phyloP scores from a whole-genome alignment of 2,329 filamentous ascomycete genomes.

The Sordariomycetes sp. region DNA sequence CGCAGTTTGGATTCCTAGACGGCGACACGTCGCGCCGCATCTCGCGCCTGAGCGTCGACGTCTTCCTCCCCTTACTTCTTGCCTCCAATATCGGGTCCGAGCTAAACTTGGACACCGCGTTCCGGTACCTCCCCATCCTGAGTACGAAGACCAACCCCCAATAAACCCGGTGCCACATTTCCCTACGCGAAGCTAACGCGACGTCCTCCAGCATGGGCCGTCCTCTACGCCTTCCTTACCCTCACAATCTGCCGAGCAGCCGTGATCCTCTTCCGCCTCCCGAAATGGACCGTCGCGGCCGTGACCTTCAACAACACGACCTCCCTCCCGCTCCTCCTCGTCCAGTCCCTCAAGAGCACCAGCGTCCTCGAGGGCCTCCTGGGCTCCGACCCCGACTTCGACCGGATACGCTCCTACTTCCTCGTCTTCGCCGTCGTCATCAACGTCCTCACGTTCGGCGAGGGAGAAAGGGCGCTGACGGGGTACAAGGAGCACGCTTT shows the following conservation, averaged over 20 bases:
- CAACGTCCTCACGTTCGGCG: slow-evolving; percentile 49
- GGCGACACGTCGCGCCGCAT: slow-evolving; percentile 22
- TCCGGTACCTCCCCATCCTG: slow-evolving; percentile 21
- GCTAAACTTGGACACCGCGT: slow-evolving; percentile 19
- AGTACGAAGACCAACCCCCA: not conserved
- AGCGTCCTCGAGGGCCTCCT: slow-evolving; percentile 37
- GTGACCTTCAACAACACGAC: slow-evolving; percentile 36
- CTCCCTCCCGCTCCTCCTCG: slow-evolving; percentile 28
- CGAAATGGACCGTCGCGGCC: slow-evolving; percentile 29
- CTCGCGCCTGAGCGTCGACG: slow-evolving; percentile 30
- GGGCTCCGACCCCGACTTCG: slow-evolving; percentile 19
- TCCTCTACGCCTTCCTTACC: slow-evolving; percentile 10
- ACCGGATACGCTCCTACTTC: slow-evolving; percentile 52
- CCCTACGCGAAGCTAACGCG: not conserved
- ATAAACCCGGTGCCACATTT: not conserved
- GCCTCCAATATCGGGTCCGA: slow-evolving; percentile 29
- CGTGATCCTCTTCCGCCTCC: slow-evolving; percentile 19
- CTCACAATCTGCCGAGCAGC: not conserved
- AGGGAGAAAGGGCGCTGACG: slow-evolving; percentile 29
- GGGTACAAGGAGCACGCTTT: slow-evolving; percentile 8
- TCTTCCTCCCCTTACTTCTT: slow-evolving; percentile 31
- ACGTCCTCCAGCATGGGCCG: slow-evolving; percentile 19
- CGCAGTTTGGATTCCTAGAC: slow-evolving; percentile 22
- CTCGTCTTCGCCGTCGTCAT: slow-evolving; percentile 51
- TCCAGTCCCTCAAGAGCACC: slow-evolving; percentile 29